Base-by-base conservation (phyloP, 2,329 filamentous ascomycete species). In the Penicillium thymicola region DNA sequence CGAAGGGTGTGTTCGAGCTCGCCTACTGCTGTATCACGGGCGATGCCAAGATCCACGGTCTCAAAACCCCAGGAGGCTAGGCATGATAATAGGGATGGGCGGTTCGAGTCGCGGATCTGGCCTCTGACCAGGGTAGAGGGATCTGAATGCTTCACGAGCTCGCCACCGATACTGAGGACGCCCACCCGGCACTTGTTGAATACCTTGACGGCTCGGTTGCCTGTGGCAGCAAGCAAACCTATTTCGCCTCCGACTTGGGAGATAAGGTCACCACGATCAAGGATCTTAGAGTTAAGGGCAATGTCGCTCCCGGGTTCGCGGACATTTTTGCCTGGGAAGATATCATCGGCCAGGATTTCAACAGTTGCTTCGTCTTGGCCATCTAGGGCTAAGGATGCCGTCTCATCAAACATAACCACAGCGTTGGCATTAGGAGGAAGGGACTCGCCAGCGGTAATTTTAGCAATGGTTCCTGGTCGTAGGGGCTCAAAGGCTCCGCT, bases 371-470 rank as follows among this genome's bases (percentile, higher is more conserved):
- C 94, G 75, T 97, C 94, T 48, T 81, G 42, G 97, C 86, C 28
- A 86, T 82, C 85, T 2, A 97, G 79, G 37, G 18, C 7, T 40
- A 18, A 40, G 37, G 11, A 21, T 0, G 87, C 76, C 0, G 93
- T 97, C 68, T 97, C 92, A 75, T 99, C 94, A 0, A 97, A 93
- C 90, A 94, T 97, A 42, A 96, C 87, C 1, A 97, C 92, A 0
- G 92, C 88, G 21, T 89, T 95, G 2, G 94, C 90, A 0, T 92
- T 90, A 0, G 86, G 85, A 0, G 93, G 94, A 0, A 97, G 77
- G 7, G 93, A 92, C 5, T 93, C 93, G 0, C 93, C 94, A 0
- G 93, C 97, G 0, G 94, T 97, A 64, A 97, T 96, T 32, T 93
- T 83, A 0, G 92, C 88, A 52, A 97, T 86, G 62, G 91, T 82